Conservation (phyloP, 768 basidiomycete genomes). For the Galerina marginata region DNA sequence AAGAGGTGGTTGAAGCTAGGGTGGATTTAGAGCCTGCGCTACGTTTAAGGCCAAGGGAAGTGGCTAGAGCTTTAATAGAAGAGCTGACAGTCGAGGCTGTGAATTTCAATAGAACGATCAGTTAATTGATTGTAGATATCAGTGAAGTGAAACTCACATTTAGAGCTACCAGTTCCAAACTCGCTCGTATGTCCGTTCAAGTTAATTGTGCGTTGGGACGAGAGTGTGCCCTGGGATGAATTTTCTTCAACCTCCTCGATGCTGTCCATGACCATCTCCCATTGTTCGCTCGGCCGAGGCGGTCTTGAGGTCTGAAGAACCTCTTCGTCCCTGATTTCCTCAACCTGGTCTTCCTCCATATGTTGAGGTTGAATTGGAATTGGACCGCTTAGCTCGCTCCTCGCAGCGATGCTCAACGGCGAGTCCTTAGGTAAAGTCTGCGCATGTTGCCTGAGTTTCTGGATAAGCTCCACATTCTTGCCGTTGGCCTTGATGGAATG, state of each 20-base stretch:
- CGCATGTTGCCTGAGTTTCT: constrained; percentile 71
- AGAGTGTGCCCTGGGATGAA: constrained; percentile 54
- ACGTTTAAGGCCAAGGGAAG: constrained; percentile 69
- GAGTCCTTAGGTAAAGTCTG: constrained; percentile 61
- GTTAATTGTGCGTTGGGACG: constrained; percentile 47
- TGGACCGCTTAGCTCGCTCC: constrained; percentile 46
- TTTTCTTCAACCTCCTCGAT: constrained; percentile 71
- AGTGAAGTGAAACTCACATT: constrained; percentile 46
- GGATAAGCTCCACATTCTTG: constrained; percentile 78
- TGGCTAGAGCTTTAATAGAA: constrained; percentile 79
- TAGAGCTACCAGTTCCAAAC: constrained; percentile 73
- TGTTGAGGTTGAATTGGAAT: constrained; percentile 21
- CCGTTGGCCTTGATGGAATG: constrained; percentile 81
- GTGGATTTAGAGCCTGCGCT: constrained; percentile 25
- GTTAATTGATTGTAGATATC: constrained; percentile 6
- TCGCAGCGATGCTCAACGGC: constrained; percentile 58
- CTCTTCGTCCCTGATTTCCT: constrained; percentile 28
- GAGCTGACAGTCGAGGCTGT: constrained; percentile 68
- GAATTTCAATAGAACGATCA: constrained; percentile 15
- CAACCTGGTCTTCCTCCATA: constrained; percentile 32
- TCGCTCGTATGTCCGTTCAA: constrained; percentile 53
- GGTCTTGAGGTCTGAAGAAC: constrained; percentile 34
- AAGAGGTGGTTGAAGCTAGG: constrained; percentile 26
- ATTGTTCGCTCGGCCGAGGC: constrained; percentile 73
- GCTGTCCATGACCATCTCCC: constrained; percentile 88